A percentile compares a stretch with the other conserved stretches of the same genome.
Evolutionary conservation across 306 rosid species (phyloP).

Genomic region (Cicer cuneatum): DNA sequence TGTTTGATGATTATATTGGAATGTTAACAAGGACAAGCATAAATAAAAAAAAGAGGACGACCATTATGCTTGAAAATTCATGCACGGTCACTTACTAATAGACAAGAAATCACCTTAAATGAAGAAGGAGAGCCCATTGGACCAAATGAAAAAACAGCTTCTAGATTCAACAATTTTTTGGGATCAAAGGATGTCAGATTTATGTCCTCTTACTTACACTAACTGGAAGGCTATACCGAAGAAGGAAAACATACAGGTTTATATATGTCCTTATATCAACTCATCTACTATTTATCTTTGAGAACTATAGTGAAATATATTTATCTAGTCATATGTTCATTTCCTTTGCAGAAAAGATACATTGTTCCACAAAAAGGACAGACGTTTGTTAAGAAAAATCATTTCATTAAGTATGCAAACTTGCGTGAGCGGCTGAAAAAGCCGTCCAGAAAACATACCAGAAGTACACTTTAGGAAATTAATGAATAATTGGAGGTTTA

Average conservation of each 20-base stretch:
- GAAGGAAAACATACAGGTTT: constrained; percentile 4
- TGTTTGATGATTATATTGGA: background rate
- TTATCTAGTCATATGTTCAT: background rate
- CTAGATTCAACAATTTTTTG: constrained; percentile 13
- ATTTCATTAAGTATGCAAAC: constrained; percentile 24
- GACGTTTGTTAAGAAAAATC: background rate
- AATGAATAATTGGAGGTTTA: background rate
- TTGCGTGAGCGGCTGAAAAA: constrained; percentile 18
- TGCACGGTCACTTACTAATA: constrained; percentile 2
- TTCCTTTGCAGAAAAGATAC: constrained; percentile 13
- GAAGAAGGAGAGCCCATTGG: constrained; percentile 33
- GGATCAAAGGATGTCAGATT: constrained; percentile 20
- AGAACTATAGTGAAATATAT: background rate
- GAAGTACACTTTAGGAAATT: constrained; percentile 12
- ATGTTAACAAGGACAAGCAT: background rate
- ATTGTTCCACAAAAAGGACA: constrained; percentile 22
- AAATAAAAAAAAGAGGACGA: background rate
- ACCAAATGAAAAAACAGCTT: constrained; percentile 11
- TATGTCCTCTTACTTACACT: constrained; percentile 27
- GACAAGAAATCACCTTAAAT: constrained; percentile 17
- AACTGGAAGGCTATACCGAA: constrained; percentile 33
- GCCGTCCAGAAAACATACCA: background rate
- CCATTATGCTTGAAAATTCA: background rate
- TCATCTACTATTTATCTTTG: background rate
- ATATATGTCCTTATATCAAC: constrained; percentile 35